Conservation (phyloP, 495 filamentous ascomycete species). For the Aspergillus biplanus region DNA sequence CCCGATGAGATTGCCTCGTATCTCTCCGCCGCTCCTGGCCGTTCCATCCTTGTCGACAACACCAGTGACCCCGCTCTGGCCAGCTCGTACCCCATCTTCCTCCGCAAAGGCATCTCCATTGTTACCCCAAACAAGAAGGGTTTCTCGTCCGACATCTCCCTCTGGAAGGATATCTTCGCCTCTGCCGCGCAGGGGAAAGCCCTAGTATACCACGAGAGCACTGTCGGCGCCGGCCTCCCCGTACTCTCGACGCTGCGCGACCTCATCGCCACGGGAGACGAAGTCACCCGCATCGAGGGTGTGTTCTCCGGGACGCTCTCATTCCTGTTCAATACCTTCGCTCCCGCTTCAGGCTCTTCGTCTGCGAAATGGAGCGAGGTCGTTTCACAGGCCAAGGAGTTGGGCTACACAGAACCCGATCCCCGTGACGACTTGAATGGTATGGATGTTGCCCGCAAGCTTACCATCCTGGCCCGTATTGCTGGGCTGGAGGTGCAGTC, state of each 20-base stretch:
- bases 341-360: constrained; percentile 65
- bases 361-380: constrained; percentile 79
- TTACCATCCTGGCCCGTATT: constrained; percentile 88
- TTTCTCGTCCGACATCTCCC: constrained; percentile 72
- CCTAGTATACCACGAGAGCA: constrained; percentile 89
- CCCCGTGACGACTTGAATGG: constrained; percentile 96
- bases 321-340: constrained; percentile 95
- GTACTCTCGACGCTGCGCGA: constrained; percentile 91
- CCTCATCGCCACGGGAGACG: constrained; percentile 85
- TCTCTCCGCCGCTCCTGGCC: constrained; percentile 69
- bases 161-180: constrained; percentile 83
- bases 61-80: constrained; percentile 85
- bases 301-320: constrained; percentile 96
- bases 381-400: constrained; percentile 84
- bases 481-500: constrained; percentile 75
- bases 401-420: constrained; percentile 98
- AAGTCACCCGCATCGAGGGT: constrained; percentile 86
- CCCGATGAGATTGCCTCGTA: constrained; percentile 70
- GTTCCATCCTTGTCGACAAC: constrained; percentile 87
- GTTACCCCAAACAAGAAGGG: constrained; percentile 98
- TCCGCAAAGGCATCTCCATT: constrained; percentile 79
- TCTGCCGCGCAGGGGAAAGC: constrained; percentile 65
- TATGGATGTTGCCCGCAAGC: constrained; percentile 93
- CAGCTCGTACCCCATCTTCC: constrained; percentile 73
- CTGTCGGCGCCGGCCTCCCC: constrained; percentile 88